Evolutionary conservation across 139 green algal genomes (phyloP), one percentile per base, ranked within the genome.

Genomic region (Dunaliella primolecta): DNA sequence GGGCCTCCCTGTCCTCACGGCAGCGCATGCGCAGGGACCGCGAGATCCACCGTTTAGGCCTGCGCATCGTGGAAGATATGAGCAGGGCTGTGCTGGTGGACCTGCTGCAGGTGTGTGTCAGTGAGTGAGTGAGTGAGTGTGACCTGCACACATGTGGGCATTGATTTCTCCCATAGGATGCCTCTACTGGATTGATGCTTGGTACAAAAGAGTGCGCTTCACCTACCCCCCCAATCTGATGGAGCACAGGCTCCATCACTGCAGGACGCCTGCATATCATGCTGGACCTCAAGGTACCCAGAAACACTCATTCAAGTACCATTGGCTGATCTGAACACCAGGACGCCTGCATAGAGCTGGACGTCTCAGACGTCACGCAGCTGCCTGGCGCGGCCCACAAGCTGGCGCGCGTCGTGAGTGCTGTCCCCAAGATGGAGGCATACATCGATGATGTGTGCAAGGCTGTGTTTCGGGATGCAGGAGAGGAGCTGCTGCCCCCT

Each of bases 281-380:
- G n/a, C n/a, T n/a, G n/a, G n/a, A n/a, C n/a, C n/a, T n/a, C n/a
- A n/a, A n/a, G n/a, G n/a, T n/a, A n/a, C n/a, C n/a, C n/a, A n/a
- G n/a, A n/a, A n/a, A n/a, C n/a, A n/a, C n/a, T n/a, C n/a, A n/a
- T n/a, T n/a, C n/a, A n/a, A n/a, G n/a, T n/a, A n/a, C n/a, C n/a
- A n/a, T n/a, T n/a, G n/a, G n/a, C n/a, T n/a, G n/a, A n/a, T n/a
- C n/a, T n/a, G n/a, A n/a, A 31, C 78, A 11, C 1, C 89, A 96
- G 91, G 93, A 96, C 82, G 88, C 89, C 0, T 96, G 93, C 89
- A 87, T 96, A 0, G 87, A 92, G 81, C 84, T 97, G 83, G 92
- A 96, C 78, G 81, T 96, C 36, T 46, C 64, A 23, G 92, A 95
- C 33, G 88, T 91, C 36, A 95, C 92, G 0, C 36, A 75, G 27